These are phyloP conservation scores for Cercospora sojina DNA, from an alignment of 2,329 filamentous ascomycete genomes.

Conservation along the genomic window DNA sequence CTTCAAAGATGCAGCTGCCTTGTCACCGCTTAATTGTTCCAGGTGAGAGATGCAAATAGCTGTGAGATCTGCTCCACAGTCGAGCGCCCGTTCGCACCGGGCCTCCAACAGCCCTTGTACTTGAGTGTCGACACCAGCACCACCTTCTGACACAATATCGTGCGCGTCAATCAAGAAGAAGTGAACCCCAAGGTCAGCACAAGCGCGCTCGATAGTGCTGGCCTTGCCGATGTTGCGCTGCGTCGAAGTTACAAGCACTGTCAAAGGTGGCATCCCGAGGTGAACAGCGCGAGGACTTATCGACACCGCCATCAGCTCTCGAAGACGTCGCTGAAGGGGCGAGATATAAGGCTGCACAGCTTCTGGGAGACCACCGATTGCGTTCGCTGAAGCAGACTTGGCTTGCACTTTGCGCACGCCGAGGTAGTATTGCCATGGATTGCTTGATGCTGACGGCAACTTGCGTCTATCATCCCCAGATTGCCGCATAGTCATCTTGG, in stretches of 20 bases:
- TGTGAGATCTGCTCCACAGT: slow-evolving; percentile 80
- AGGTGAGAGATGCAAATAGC: slow-evolving; percentile 84
- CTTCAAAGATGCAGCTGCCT: slow-evolving; percentile 81
- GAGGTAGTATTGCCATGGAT: slow-evolving; percentile 86
- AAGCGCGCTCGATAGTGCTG: slow-evolving; percentile 72
- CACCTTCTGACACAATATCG: slow-evolving; percentile 89
- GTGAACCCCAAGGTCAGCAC: slow-evolving; percentile 85
- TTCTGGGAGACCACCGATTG: slow-evolving; percentile 34
- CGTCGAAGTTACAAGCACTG: slow-evolving; percentile 84
- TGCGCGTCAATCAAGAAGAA: slow-evolving; percentile 87
- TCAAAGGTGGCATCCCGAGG: slow-evolving; percentile 81
- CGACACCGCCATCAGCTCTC: slow-evolving; percentile 82
- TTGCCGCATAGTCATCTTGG: slow-evolving; percentile 84
- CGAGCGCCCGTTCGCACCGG: slow-evolving; percentile 81
- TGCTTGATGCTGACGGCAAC: slow-evolving; percentile 72
- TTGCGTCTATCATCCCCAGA: slow-evolving; percentile 82
- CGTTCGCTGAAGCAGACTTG: slow-evolving; percentile 44
- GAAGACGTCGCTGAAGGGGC: slow-evolving; percentile 60
- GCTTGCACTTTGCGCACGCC: slow-evolving; percentile 67
- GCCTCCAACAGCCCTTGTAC: slow-evolving; percentile 88
- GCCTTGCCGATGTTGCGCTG: slow-evolving; percentile 92
- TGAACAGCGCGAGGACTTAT: slow-evolving; percentile 85
- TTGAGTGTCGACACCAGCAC: slow-evolving; percentile 85
- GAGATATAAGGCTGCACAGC: slow-evolving; percentile 47
- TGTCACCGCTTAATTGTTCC: slow-evolving; percentile 85